These are phyloP conservation scores for Beauveria varroae DNA, from an alignment of 2,329 filamentous ascomycete species.

Conservation along the genomic window DNA sequence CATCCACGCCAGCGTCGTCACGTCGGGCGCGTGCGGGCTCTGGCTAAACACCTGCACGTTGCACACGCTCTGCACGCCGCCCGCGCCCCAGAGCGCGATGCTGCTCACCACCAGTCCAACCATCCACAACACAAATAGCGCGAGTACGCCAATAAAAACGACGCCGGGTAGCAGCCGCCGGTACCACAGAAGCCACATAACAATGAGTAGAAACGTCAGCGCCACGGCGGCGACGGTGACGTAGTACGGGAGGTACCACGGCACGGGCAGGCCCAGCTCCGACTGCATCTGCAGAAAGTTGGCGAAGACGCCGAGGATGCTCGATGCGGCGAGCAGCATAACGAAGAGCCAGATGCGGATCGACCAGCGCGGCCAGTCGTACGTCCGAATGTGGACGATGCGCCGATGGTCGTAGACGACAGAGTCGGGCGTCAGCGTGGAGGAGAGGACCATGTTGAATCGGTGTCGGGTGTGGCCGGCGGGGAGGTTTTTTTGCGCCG, in stretches of 20 bases:
- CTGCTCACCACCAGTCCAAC: constrained; percentile 55
- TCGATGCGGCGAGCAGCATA: constrained; percentile 52
- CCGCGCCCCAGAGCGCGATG: constrained; percentile 55
- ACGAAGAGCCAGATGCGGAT: constrained; percentile 61
- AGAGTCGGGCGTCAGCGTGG: constrained; percentile 32
- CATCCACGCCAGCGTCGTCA: constrained; percentile 54
- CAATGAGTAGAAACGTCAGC: constrained; percentile 57
- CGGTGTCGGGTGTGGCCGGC: not conserved
- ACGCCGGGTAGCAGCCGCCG: constrained; percentile 54
- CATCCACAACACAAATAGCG: constrained; percentile 61
- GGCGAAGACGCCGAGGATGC: constrained; percentile 54
- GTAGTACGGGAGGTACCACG: constrained; percentile 64
- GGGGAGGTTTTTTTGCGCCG: not conserved
- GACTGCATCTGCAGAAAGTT: constrained; percentile 53
- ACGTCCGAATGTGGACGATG: constrained; percentile 44
- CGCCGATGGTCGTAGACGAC: constrained; percentile 36
- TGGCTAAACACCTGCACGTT: constrained; percentile 48
- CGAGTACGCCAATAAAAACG: constrained; percentile 57
- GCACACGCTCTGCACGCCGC: constrained; percentile 53
- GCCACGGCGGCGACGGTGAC: constrained; percentile 52
- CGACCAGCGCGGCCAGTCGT: constrained; percentile 62
- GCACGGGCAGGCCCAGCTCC: constrained; percentile 45
- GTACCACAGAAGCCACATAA: constrained; percentile 56
- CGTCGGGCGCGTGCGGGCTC: constrained; percentile 41
- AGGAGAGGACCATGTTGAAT: constrained; percentile 22